These are phyloP conservation scores for Silene coronaria DNA, from an alignment of 179 eudicot species.

Conservation along the genomic window DNA sequence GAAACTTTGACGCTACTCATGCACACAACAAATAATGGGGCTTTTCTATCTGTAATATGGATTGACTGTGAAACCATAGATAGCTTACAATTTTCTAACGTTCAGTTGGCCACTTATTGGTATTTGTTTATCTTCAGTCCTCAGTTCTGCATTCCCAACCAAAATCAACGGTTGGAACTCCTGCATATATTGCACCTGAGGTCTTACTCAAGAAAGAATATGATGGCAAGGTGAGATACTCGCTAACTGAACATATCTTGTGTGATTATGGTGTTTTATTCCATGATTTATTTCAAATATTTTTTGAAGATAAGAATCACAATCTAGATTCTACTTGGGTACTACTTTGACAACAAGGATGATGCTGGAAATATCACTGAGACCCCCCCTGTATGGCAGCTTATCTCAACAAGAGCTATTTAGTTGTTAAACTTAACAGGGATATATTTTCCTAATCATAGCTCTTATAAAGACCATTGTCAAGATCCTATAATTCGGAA, in stretches of 20 bases:
- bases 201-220: conserved; percentile 83
- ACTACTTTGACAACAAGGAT: background rate
- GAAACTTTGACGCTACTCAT: too few relatives aligned
- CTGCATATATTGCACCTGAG: conserved; percentile 96
- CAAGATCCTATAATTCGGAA: background rate
- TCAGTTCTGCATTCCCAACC: conserved; percentile 97
- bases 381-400: background rate
- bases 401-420: too few relatives aligned
- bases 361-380: background rate
- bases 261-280: background rate
- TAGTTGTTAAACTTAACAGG: too few relatives aligned
- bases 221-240: conserved; percentile 72
- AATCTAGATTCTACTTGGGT: background rate
- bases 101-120: background rate
- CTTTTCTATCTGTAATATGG: background rate
- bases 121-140: conserved; percentile 43
- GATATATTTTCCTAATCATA: too few relatives aligned
- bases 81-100: background rate
- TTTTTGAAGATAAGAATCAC: background rate
- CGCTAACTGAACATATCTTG: background rate
- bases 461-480: too few relatives aligned
- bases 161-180: conserved; percentile 94
- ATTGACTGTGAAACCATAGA: background rate
- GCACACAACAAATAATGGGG: too few relatives aligned
- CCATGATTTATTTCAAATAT: background rate